Percentiles rank a stretch among this genome's conserved stretches.
Evolutionary conservation across 495 filamentous ascomycete species (phyloP).

Genomic region (Hypoxylon rickii): DNA sequence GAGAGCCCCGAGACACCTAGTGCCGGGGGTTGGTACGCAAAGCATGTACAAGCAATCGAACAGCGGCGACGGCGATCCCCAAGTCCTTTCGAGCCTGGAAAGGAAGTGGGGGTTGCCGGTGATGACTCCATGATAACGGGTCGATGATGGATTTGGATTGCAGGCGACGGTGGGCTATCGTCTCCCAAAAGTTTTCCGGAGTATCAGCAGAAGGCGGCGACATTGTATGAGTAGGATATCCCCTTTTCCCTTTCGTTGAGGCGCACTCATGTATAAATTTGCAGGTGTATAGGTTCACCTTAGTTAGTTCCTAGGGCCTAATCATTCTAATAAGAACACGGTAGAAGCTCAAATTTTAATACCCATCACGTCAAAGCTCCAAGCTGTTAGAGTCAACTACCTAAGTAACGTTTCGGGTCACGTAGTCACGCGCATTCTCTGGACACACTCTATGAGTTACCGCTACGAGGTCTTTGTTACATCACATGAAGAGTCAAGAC

Average conservation of each 20-base stretch:
- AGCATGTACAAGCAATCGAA: conserved; percentile 20
- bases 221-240: conserved; percentile 43
- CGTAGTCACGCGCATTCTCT: neutral
- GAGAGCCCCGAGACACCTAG: conserved; percentile 13
- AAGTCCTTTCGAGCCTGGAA: conserved; percentile 22
- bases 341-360: conserved; percentile 16
- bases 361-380: neutral
- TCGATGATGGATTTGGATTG: conserved; percentile 34
- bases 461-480: conserved; percentile 16
- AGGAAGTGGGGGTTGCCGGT: conserved; percentile 22
- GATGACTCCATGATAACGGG: conserved; percentile 39
- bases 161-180: conserved; percentile 31
- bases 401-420: conserved; percentile 22
- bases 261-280: conserved; percentile 25
- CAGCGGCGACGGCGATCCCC: conserved; percentile 16
- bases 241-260: conserved; percentile 23
- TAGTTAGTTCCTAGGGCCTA: conserved; percentile 24
- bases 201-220: conserved; percentile 30
- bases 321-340: conserved; percentile 32
- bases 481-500: conserved; percentile 22
- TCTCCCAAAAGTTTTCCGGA: conserved; percentile 25
- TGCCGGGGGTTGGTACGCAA: conserved; percentile 10
- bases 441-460: conserved; percentile 10
- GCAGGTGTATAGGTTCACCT: conserved; percentile 11
- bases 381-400: neutral